Evolutionary conservation across 257 asterid species (phyloP), one percentile per base, ranked within the genome.

Genomic region (Handroanthus guayacan): DNA sequence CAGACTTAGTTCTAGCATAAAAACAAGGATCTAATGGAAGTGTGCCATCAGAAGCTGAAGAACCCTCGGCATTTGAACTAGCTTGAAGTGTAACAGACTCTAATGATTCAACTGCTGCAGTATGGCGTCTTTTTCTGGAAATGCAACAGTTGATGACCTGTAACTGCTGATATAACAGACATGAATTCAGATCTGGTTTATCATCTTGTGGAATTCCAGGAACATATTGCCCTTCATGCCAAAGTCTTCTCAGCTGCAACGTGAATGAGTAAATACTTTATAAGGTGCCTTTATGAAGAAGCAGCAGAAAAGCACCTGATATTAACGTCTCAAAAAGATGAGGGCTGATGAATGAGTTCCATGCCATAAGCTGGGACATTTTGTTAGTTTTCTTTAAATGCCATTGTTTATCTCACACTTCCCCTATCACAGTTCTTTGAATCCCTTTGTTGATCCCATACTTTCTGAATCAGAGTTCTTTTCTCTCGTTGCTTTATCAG

Each of bases 101-200:
- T 77, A 95, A 87, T 18, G 94, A 83, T 82, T 93, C 97, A 73
- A 89, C 77, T 70, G 97, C 98, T 74, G 87, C 89, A 84, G 79
- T 39, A 17, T 82, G 87, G n/a, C 97, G 97, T 54, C 77, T 85
- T 85, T 95, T 91, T 81, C 99, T 87, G 84, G 98, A 93, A 82
- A 95, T 85, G 85, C 99, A 95, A 81, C 97, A 80, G 88, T 95
- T 95, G 80, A 95, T 91, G 88, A 95, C 97, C 89, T 95, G 99
- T 74, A 93, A 84, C 83, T 93, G 99, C 85, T 95, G 98, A 86
- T 93, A 89, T 77, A 95, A 77, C 79, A 95, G 93, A 79, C 99
- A 95, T 6, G 94, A 86, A 84, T 91, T 93, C 76, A 95, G 83
- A 88, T 95, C 97, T 48, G 99, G 99, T 78, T 87, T 73, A 81